Conservation (phyloP, 768 basidiomycete genomes). For the Lactarius deliciosus region DNA sequence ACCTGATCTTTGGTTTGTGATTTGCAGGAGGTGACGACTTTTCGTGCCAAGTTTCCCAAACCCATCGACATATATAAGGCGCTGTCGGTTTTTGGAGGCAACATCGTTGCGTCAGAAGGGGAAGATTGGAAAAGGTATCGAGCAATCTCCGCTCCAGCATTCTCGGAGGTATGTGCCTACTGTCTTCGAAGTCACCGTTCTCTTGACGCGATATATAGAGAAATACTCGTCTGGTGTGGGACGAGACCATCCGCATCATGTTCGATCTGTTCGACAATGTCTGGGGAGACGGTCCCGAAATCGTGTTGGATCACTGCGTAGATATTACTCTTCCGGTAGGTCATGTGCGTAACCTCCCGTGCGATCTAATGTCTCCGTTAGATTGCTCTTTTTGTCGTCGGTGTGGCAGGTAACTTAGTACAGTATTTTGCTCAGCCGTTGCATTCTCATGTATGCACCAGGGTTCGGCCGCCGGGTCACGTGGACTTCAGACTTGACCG, state of each 20-base stretch:
- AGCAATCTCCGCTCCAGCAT: conserved; percentile 62
- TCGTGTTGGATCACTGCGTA: conserved; percentile 47
- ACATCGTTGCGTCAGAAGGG: conserved; percentile 64
- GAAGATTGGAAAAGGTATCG: conserved; percentile 66
- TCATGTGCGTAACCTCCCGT: background rate
- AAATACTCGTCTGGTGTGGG: conserved; percentile 43
- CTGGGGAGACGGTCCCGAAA: conserved; percentile 45
- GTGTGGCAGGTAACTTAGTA: conserved; percentile 42
- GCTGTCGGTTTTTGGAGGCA: conserved; percentile 54
- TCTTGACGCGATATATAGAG: conserved; percentile 27
- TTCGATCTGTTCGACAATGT: conserved; percentile 40
- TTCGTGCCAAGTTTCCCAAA: conserved; percentile 57
- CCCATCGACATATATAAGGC: conserved; percentile 46
- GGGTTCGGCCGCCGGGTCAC: conserved; percentile 52
- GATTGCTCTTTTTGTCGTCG: conserved; percentile 58
- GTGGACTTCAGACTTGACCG: conserved; percentile 46
- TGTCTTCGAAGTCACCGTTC: background rate
- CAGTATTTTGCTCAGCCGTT: conserved; percentile 25
- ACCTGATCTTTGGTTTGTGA: conserved; percentile 12
- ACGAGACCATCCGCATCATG: conserved; percentile 38
- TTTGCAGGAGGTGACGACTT: conserved; percentile 50
- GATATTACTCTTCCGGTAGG: conserved; percentile 56
- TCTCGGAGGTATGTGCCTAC: conserved; percentile 50
- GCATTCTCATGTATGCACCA: conserved; percentile 3
- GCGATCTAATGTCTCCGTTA: conserved; percentile 27